These are phyloP conservation scores for Lathyrus aphaca DNA, from an alignment of 306 rosid species.

Conservation along the genomic window DNA sequence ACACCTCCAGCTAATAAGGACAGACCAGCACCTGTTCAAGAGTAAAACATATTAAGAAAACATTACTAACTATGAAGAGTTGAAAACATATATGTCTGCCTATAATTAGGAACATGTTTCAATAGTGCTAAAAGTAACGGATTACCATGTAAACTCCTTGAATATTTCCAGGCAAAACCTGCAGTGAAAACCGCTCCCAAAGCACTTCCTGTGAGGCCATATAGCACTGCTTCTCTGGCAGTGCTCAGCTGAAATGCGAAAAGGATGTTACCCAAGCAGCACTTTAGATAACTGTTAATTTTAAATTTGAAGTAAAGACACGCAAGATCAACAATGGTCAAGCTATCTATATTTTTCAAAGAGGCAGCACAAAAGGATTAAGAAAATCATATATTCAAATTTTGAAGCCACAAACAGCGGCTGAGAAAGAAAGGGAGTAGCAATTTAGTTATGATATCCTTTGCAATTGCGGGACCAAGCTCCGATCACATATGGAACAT, in stretches of 20 bases:
- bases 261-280: conserved; percentile 13
- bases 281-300: conserved; percentile 20
- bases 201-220: conserved; percentile 66
- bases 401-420: not conserved
- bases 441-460: conserved; percentile 9
- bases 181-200: conserved; percentile 82
- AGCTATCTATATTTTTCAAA: not conserved
- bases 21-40: conserved; percentile 70
- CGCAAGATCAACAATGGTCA: conserved; percentile 5
- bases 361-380: not conserved
- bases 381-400: conserved; percentile 3
- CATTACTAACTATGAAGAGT: conserved; percentile 3
- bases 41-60: conserved; percentile 16
- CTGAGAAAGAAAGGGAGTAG: conserved; percentile 11
- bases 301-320: conserved; percentile 28
- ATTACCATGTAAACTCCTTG: conserved; percentile 80
- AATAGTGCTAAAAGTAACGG: conserved; percentile 19
- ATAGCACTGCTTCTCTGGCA: conserved; percentile 68
- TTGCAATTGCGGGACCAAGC: conserved; percentile 20
- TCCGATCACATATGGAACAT: conserved; percentile 6
- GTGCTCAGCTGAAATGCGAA: conserved; percentile 62
- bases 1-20: conserved; percentile 77
- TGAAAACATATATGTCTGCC: not conserved
- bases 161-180: conserved; percentile 76
- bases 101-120: conserved; percentile 16